These are phyloP conservation scores for Dillenia turbinata DNA, from an alignment of 164 flowering plant genomes.

Conservation along the genomic window DNA sequence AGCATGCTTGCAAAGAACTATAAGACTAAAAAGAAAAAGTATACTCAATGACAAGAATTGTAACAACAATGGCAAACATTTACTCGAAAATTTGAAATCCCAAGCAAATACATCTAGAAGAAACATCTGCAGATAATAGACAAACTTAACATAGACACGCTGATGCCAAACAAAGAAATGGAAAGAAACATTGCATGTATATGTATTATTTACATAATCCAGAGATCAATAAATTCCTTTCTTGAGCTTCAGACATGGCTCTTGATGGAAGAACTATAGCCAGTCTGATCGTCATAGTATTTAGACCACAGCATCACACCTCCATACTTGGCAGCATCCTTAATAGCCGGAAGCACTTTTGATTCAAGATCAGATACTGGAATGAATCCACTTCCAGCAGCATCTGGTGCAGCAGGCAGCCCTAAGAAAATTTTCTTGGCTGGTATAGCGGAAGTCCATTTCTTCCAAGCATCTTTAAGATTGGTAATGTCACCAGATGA, in stretches of 20 bases:
- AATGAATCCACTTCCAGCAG: slow-evolving; percentile 19
- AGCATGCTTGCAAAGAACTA: too few relatives aligned
- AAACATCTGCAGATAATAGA: too few relatives aligned
- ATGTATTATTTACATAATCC: too few relatives aligned
- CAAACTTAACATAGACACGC: too few relatives aligned
- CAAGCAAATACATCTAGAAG: too few relatives aligned
- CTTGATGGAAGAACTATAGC: slow-evolving; percentile 3
- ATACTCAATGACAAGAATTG: too few relatives aligned
- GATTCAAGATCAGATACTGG: neutral
- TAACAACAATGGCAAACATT: too few relatives aligned
- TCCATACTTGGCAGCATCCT: slow-evolving; percentile 12
- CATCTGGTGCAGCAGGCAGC: slow-evolving; percentile 16
- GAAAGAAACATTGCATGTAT: too few relatives aligned
- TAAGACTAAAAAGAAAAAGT: too few relatives aligned
- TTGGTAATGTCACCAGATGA: slow-evolving; percentile 1
- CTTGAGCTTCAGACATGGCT: neutral
- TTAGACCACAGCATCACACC: slow-evolving; percentile 5
- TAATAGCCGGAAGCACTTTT: slow-evolving; percentile 11
- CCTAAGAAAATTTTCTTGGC: slow-evolving; percentile 19
- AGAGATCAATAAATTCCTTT: too few relatives aligned
- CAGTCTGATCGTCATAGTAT: neutral
- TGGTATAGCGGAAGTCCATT: slow-evolving; percentile 12
- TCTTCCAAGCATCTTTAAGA: slow-evolving; percentile 15
- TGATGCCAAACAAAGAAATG: too few relatives aligned
- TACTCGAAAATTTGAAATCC: too few relatives aligned